These are phyloP conservation scores for Stereum hirsutum DNA, from an alignment of 1,284 basidiomycete genomes.

Conservation along the genomic window DNA sequence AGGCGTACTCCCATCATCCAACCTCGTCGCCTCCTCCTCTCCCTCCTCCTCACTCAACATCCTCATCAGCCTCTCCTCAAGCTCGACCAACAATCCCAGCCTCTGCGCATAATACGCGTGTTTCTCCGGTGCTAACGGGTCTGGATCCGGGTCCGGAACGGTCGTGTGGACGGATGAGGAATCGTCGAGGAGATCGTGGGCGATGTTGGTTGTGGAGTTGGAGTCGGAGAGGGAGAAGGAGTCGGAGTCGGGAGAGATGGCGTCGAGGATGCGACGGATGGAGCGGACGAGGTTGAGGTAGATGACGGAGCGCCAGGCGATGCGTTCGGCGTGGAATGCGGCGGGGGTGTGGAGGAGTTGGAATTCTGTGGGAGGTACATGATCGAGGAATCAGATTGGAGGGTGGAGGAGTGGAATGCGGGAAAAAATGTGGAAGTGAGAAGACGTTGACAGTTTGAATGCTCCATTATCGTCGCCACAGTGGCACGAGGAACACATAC, in stretches of 20 bases:
- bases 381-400: not conserved
- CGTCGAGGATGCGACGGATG: conserved; percentile 68
- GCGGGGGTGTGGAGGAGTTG: conserved; percentile 68
- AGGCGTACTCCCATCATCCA: conserved; percentile 14
- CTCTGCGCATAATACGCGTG: conserved; percentile 51
- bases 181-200: conserved; percentile 30
- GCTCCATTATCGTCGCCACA: too few relatives aligned
- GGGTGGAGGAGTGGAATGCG: not conserved
- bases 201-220: conserved; percentile 49
- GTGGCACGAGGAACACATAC: too few relatives aligned
- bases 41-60: conserved; percentile 45
- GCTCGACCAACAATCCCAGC: conserved; percentile 53
- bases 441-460: too few relatives aligned
- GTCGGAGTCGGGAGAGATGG: conserved; percentile 60
- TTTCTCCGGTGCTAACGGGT: conserved; percentile 28
- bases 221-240: conserved; percentile 47
- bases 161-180: conserved; percentile 33
- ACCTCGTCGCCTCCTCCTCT: conserved; percentile 42
- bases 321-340: conserved; percentile 65
- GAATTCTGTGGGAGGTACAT: conserved; percentile 52
- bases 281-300: conserved; percentile 79
- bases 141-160: conserved; percentile 30
- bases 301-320: conserved; percentile 78
- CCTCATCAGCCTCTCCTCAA: conserved; percentile 58
- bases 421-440: not conserved